These are phyloP conservation scores for Cystobasidium ongulense DNA, from an alignment of 768 basidiomycete genomes.

Conservation along the genomic window DNA sequence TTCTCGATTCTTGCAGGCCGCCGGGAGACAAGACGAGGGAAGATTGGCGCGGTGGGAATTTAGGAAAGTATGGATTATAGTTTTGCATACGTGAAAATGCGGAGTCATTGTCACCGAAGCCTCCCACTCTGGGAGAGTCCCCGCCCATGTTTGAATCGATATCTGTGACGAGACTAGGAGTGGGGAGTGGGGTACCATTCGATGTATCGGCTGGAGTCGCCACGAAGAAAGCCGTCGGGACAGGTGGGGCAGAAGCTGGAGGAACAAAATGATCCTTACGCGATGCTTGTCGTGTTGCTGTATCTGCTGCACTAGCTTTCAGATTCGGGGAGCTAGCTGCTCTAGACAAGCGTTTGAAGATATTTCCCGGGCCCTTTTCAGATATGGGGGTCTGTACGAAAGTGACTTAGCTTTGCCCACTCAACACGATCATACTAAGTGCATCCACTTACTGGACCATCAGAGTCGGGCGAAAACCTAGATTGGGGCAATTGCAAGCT, in stretches of 20 bases:
- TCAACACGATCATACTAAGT: too few species aligned
- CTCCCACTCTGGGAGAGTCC: background rate
- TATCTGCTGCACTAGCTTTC: background rate
- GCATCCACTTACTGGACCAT: conserved; percentile 17
- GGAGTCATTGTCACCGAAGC: background rate
- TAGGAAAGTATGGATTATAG: conserved; percentile 22
- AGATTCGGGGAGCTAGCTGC: conserved; percentile 26
- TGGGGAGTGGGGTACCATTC: background rate
- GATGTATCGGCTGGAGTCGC: background rate
- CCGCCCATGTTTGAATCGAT: background rate
- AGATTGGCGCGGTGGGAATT: background rate
- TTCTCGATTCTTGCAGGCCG: background rate
- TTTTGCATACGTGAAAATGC: background rate
- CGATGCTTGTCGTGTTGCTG: background rate
- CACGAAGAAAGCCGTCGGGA: background rate
- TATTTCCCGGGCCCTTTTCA: background rate
- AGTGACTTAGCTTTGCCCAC: too few species aligned
- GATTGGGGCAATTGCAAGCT: background rate
- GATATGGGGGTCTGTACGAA: background rate
- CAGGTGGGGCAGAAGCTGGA: conserved; percentile 13
- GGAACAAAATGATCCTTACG: background rate
- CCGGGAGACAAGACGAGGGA: background rate
- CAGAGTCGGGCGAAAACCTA: conserved; percentile 25
- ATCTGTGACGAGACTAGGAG: background rate
- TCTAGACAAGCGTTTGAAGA: conserved; percentile 3